Conservation (phyloP, 495 filamentous ascomycete species). For the Copromyces sp. region DNA sequence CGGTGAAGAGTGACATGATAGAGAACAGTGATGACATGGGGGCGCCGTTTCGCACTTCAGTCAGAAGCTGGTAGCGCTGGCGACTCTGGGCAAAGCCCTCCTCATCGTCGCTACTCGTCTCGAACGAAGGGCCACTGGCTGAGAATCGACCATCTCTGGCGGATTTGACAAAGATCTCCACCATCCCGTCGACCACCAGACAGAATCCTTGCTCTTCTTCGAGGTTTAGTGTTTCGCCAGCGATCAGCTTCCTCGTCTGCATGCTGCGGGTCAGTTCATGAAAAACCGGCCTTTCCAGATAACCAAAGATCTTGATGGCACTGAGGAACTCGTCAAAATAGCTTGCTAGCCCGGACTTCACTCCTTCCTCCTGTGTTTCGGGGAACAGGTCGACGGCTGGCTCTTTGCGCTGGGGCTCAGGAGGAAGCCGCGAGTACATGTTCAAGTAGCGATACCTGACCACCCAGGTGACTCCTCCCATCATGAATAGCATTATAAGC, state of each 20-base stretch:
- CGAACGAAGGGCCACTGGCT: constrained; percentile 8
- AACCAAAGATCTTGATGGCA: constrained; percentile 99
- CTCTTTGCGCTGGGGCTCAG: constrained; percentile 91
- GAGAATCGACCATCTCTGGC: constrained; percentile 43
- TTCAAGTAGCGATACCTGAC: constrained; percentile 89
- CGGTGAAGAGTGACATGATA: constrained; percentile 90
- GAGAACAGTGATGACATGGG: constrained; percentile 98
- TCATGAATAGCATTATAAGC: constrained; percentile 63
- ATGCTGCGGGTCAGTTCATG: constrained; percentile 95
- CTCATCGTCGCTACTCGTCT: constrained; percentile 54
- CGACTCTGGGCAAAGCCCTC: constrained; percentile 46
- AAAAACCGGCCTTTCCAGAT: constrained; percentile 91
- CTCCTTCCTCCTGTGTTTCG: constrained; percentile 78
- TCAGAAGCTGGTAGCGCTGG: constrained; percentile 80
- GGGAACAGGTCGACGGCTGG: constrained; percentile 91
- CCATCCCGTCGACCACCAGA: constrained; percentile 89
- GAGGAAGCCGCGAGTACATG: constrained; percentile 87
- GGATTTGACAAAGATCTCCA: constrained; percentile 98
- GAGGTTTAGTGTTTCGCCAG: constrained; percentile 85
- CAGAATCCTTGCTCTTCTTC: constrained; percentile 99
- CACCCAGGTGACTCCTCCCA: constrained; percentile 80
- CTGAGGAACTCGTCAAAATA: constrained; percentile 97
- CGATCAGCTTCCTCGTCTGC: constrained; percentile 93
- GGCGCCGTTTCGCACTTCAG: constrained; percentile 95
- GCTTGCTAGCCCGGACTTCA: constrained; percentile 82